Percentiles rank a stretch among this genome's conserved stretches.
These are phyloP conservation scores for Onygenales sp. DNA, from an alignment of 2,329 filamentous ascomycete genomes.

Conservation along the genomic window DNA sequence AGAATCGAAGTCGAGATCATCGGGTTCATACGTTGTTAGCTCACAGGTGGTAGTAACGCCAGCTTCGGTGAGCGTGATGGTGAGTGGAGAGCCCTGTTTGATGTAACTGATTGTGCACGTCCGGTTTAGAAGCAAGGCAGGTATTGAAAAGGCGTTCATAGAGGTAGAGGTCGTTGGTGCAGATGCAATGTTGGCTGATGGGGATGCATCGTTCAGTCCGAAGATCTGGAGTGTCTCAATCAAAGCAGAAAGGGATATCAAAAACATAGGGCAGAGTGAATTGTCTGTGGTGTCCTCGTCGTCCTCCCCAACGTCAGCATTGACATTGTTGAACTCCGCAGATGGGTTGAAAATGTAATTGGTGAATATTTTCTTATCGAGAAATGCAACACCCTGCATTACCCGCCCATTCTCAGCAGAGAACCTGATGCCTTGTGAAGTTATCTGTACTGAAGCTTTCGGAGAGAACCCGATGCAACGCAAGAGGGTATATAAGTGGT, in stretches of 20 bases:
- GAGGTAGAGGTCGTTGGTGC: slow-evolving; percentile 32
- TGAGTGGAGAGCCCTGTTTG: slow-evolving; percentile 65
- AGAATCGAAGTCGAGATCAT: slow-evolving; percentile 51
- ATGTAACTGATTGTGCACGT: slow-evolving; percentile 77
- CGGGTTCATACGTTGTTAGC: slow-evolving; percentile 76
- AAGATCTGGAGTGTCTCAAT: slow-evolving; percentile 95
- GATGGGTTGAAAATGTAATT: slow-evolving; percentile 62
- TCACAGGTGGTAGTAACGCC: slow-evolving; percentile 84
- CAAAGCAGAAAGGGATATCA: slow-evolving; percentile 76
- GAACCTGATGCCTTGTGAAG: slow-evolving; percentile 75
- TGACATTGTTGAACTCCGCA: slow-evolving; percentile 14
- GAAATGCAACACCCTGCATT: slow-evolving; percentile 82
- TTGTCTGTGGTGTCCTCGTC: slow-evolving; percentile 30
- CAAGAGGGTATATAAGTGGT: slow-evolving; percentile 51
- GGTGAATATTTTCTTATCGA: slow-evolving; percentile 82
- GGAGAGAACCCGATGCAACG: slow-evolving; percentile 53
- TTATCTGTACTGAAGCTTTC: slow-evolving; percentile 62
- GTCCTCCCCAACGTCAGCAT: slow-evolving; percentile 22
- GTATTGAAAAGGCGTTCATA: slow-evolving; percentile 71
- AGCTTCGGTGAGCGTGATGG: slow-evolving; percentile 75
- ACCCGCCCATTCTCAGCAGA: slow-evolving; percentile 79
- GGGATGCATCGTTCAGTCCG: slow-evolving; percentile 57
- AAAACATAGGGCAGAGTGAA: slow-evolving; percentile 57
- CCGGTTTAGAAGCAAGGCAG: slow-evolving; percentile 71
- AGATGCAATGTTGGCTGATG: slow-evolving; percentile 19